Base-by-base conservation (phyloP, 306 rosid genomes). In the Cercis canadensis region DNA sequence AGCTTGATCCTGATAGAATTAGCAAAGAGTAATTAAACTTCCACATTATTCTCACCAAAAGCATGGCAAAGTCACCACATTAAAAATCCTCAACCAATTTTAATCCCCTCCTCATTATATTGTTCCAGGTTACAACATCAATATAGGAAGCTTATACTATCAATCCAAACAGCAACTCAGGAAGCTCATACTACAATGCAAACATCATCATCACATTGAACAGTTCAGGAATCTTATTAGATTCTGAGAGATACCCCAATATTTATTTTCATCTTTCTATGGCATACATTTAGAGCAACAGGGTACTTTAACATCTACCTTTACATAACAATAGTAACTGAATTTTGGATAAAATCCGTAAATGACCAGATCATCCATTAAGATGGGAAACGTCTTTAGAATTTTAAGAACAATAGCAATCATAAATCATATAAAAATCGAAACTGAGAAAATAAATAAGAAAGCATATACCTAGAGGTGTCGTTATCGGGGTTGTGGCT, bases 401-500 rank as follows among this genome's bases (percentile, higher is more conserved):
- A 4, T 8, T 34, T 0, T 44, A 36, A n/a, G 0, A 44, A 3
- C 4, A 32, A 65, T 5, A 31, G 36, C 2, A 44, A 7, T 14
- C 34, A 21, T 2, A 15, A 55, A 45, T 17, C 14, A 56, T 2
- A 11, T 16, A 24, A 1, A 19, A 56, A 33, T 5, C 5, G 6
- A 11, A 15, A 5, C 13, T 6, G 1, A 0, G 31, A 0, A 17
- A 32, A 15, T 12, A 11, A 31, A 41, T 8, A 19, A 9, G 4
- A 31, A 4, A 32, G 1, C 0, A 11, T 6, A 47, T 16, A 88
- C 97, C 97, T 84, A 54, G 92, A 9, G 7, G 92, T 88, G 6
- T 86, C 97, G 12, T 86, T 90, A 64, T 88, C 94, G 0, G 87
- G 94, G 62, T 90, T 90, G 46, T 90, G 96, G 36, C 94, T 90